These are phyloP conservation scores for Penicillium lividum DNA, from an alignment of 495 filamentous ascomycete species.

Conservation along the genomic window DNA sequence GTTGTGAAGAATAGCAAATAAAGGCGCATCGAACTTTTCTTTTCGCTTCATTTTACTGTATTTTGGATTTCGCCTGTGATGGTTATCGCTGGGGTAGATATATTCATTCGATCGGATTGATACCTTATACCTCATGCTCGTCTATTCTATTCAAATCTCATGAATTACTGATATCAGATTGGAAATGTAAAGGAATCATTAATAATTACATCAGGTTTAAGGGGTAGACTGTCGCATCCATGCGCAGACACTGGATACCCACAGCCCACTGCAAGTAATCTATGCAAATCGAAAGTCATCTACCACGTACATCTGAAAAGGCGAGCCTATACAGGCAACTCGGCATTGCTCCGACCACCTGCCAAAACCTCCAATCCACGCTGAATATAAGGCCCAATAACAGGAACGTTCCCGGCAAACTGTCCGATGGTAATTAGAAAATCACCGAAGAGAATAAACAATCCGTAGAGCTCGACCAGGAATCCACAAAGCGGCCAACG, in stretches of 20 bases:
- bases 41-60: constrained; percentile 1
- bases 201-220: background rate
- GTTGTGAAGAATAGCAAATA: constrained; percentile 33
- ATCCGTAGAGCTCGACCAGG: constrained; percentile 85
- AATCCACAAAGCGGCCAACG: constrained; percentile 91
- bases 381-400: constrained; percentile 82
- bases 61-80: background rate
- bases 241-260: background rate
- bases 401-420: constrained; percentile 81
- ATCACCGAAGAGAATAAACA: constrained; percentile 91
- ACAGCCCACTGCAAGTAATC: background rate
- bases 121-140: background rate
- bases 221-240: background rate
- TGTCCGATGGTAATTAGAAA: constrained; percentile 90
- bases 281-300: background rate
- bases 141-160: background rate
- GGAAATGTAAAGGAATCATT: background rate
- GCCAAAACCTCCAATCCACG: constrained; percentile 63
- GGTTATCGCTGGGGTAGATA: background rate
- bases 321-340: constrained; percentile 62
- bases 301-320: background rate
- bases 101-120: background rate
- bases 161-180: background rate
- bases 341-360: constrained; percentile 66
- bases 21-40: constrained; percentile 22